Conservation (phyloP, 139 green algal species). For the Pedinophyceae sp. region DNA sequence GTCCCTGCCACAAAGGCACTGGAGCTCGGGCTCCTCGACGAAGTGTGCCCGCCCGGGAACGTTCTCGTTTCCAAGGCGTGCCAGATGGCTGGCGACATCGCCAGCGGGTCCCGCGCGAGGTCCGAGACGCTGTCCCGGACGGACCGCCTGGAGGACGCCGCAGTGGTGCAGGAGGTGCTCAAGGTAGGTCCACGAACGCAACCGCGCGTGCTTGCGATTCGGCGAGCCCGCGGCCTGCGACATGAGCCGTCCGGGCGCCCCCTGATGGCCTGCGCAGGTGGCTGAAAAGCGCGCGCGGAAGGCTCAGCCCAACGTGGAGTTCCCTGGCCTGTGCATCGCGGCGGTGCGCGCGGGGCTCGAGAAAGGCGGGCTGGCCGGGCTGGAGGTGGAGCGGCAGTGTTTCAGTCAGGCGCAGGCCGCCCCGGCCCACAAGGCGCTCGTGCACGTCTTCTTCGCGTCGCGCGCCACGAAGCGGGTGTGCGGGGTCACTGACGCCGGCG, state of each 20-base stretch:
- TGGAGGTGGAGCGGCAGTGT: conserved; percentile 36
- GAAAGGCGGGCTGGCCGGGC: conserved; percentile 56
- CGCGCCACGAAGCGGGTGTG: conserved; percentile 66
- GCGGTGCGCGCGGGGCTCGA: conserved; percentile 63
- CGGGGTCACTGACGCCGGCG: conserved; percentile 68
- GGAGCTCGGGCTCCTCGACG: conserved; percentile 80
- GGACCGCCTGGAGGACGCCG: conserved; percentile 1
- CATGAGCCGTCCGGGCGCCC: too few species aligned
- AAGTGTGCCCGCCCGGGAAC: conserved; percentile 20
- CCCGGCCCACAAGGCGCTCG: conserved; percentile 78
- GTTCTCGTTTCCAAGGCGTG: conserved; percentile 11
- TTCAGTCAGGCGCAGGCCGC: conserved; percentile 13
- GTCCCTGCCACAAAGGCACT: conserved; percentile 17
- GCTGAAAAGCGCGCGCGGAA: too few species aligned
- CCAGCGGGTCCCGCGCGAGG: conserved; percentile 27
- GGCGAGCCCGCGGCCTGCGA: too few species aligned
- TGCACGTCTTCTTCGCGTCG: conserved; percentile 97
- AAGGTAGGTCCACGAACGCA: too few species aligned
- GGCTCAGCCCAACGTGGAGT: conserved; percentile 51
- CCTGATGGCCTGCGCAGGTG: too few species aligned
- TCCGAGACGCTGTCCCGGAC: conserved; percentile 30
- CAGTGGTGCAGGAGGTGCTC: neutral
- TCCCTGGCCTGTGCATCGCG: conserved; percentile 88
- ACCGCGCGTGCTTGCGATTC: too few species aligned
- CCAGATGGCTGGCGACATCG: conserved; percentile 65